Conservation (phyloP, 2,329 filamentous ascomycete species). For the Penicillium sp. region DNA sequence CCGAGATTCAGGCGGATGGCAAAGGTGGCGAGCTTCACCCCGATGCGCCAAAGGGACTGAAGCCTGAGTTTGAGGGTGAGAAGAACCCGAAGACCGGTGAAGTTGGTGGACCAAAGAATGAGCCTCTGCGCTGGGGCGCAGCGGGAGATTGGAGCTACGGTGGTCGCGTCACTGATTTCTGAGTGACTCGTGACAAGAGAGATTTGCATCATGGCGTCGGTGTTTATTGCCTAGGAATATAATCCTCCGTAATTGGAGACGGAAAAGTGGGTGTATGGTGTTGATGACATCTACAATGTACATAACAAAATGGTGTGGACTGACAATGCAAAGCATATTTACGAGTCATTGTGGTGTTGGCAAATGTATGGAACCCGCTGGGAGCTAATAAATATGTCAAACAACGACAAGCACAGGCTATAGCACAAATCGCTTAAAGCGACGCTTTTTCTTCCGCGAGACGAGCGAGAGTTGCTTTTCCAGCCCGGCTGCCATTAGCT, state of each 20-base stretch:
- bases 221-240: constrained; percentile 5
- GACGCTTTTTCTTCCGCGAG: constrained; percentile 22
- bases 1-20: constrained; percentile 53
- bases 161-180: constrained; percentile 90
- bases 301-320: not conserved
- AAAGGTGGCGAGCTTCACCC: constrained; percentile 66
- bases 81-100: constrained; percentile 91
- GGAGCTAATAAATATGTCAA: not conserved
- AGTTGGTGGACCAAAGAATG: constrained; percentile 94
- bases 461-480: constrained; percentile 51
- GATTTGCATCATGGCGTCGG: constrained; percentile 26
- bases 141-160: constrained; percentile 87
- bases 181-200: constrained; percentile 17
- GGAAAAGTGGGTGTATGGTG: not conserved
- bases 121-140: constrained; percentile 83
- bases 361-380: not conserved
- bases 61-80: constrained; percentile 91
- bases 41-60: constrained; percentile 70
- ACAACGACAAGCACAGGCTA: not conserved
- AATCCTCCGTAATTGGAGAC: not conserved
- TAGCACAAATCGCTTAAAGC: not conserved
- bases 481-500: constrained; percentile 53
- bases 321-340: not conserved
- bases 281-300: constrained; percentile 1
- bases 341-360: not conserved